Evolutionary conservation across 495 filamentous ascomycete genomes (phyloP).

Genomic region (Penicillium diatomitis): DNA sequence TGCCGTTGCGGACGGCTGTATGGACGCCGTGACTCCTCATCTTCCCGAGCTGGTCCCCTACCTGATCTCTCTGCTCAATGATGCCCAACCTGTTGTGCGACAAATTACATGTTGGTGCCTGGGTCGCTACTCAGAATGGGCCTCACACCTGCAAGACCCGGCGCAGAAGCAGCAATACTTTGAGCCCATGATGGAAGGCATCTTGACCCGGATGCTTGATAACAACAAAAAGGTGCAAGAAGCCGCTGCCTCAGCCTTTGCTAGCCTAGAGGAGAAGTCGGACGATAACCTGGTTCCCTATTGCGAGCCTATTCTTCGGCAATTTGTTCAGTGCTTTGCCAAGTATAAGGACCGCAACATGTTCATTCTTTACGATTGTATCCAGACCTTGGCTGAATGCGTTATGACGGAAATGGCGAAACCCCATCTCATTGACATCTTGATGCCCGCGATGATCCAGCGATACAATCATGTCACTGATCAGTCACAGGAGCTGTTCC

Average conservation of each 20-base stretch:
- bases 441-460: constrained; percentile 92
- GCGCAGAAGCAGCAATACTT: constrained; percentile 68
- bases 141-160: constrained; percentile 60
- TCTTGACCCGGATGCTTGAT: constrained; percentile 89
- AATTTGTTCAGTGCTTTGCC: constrained; percentile 84
- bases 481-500: constrained; percentile 88
- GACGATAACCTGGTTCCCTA: constrained; percentile 71
- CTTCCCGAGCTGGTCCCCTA: constrained; percentile 87
- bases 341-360: constrained; percentile 98
- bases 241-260: constrained; percentile 92
- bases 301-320: constrained; percentile 80
- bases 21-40: constrained; percentile 81
- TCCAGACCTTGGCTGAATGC: constrained; percentile 92
- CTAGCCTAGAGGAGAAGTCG: constrained; percentile 90
- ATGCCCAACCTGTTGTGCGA: constrained; percentile 83
- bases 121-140: constrained; percentile 90
- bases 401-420: constrained; percentile 70
- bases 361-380: constrained; percentile 97
- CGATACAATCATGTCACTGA: constrained; percentile 84
- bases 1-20: constrained; percentile 91
- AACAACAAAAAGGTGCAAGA: constrained; percentile 97
- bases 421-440: constrained; percentile 66
- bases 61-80: constrained; percentile 76
- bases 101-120: constrained; percentile 98
- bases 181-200: constrained; percentile 95